Conservation (phyloP, 306 rosid species). For the Pachyrhizus erosus region DNA sequence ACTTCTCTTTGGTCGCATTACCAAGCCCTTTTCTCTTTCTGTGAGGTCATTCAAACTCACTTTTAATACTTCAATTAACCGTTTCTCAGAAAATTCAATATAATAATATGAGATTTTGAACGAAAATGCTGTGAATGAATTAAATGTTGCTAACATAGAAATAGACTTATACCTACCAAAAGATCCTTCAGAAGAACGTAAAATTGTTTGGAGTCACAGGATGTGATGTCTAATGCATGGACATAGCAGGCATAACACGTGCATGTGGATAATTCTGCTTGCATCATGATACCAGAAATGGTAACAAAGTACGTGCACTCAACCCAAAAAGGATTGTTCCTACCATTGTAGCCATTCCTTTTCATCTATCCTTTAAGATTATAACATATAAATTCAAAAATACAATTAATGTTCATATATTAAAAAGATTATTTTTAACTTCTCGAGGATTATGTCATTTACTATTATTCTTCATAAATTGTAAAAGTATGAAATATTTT, state of each 20-base stretch:
- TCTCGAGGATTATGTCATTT: not conserved
- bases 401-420: not conserved
- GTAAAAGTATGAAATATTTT: not conserved
- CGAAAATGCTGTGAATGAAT: not conserved
- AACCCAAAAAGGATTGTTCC: not conserved
- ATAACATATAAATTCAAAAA: not conserved
- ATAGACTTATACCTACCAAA: not conserved
- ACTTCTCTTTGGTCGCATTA: not conserved
- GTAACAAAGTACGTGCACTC: not conserved
- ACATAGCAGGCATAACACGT: conserved; percentile 14
- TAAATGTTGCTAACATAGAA: not conserved
- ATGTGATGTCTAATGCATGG: conserved; percentile 7
- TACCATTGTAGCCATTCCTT: not conserved
- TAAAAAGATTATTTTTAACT: not conserved
- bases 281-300: not conserved
- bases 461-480: not conserved
- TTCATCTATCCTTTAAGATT: not conserved
- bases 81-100: not conserved
- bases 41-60: not conserved
- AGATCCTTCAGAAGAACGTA: not conserved
- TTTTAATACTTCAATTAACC: not conserved
- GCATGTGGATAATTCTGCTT: not conserved
- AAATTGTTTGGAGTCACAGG: not conserved
- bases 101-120: not conserved
- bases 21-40: not conserved